Evolutionary conservation across 2,329 filamentous ascomycete genomes (phyloP).

Genomic region (Lasiodiplodia gonubiensis): DNA sequence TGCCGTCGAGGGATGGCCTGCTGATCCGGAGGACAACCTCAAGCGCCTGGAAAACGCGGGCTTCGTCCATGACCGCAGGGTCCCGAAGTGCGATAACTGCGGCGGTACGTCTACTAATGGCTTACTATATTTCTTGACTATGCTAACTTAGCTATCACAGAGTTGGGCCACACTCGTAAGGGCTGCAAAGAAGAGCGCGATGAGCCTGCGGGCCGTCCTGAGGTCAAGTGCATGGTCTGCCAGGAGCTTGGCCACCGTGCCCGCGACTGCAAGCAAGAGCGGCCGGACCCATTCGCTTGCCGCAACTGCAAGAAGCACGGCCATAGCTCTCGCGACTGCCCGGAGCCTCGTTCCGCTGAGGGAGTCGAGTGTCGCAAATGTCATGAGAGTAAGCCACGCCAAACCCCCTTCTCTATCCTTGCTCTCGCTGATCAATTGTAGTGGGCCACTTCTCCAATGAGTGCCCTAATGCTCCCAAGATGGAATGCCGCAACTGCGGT

Average conservation of each 20-base stretch:
- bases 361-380: conserved; percentile 71
- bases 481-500: conserved; percentile 45
- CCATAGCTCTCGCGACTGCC: conserved; percentile 46
- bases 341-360: conserved; percentile 53
- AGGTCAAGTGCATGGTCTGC: conserved; percentile 70
- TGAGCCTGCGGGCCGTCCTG: conserved; percentile 52
- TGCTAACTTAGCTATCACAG: conserved; percentile 33
- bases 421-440: conserved; percentile 15
- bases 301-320: conserved; percentile 67
- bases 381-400: conserved; percentile 56
- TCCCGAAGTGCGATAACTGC: conserved; percentile 69
- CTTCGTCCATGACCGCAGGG: conserved; percentile 63
- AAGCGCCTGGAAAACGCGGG: conserved; percentile 70
- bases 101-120: conserved; percentile 39
- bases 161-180: conserved; percentile 68
- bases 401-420: neutral
- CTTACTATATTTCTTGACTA: too few species aligned
- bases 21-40: conserved; percentile 64
- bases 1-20: conserved; percentile 66
- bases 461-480: conserved; percentile 36
- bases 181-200: conserved; percentile 64
- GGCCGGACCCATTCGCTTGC: conserved; percentile 69
- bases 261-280: conserved; percentile 64
- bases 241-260: conserved; percentile 67
- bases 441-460: conserved; percentile 45